Evolutionary conservation across 73 alveolate genomes (phyloP), one percentile per base, ranked within the genome.

Genomic region (Stentor coeruleus): DNA sequence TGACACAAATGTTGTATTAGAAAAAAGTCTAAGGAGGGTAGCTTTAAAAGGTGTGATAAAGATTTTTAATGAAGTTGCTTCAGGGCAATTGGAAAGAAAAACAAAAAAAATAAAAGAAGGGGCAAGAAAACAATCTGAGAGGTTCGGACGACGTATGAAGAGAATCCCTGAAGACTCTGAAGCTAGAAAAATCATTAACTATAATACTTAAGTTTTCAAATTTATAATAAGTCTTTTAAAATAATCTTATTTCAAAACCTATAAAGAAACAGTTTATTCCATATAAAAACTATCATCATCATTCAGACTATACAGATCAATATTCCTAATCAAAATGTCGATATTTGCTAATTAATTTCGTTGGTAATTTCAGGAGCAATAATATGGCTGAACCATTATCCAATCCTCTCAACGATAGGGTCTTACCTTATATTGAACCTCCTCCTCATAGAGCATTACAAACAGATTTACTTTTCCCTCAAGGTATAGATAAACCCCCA

Each of bases 111-210:
- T 28, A 66, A 66, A 66, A 66, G 79, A 66, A 31, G 37, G 0
- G 11, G n/a, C 79, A 1, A 20, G 79, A 33, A 66, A 66, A 2
- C 79, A 26, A 26, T 66, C 79, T 26, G 79, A 66, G 79, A 66
- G 79, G 37, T 66, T 66, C 33, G 33, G 33, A 66, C n/a, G 79
- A 66, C n/a, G 79, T 14, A 66, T 66, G 11, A 66, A 66, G 33
- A 31, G 79, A 1, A 28, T 66, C 49, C 14, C 79, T 20, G 79
- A 66, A 66, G 33, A 20, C 33, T 20, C n/a, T 20, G 40, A 66
- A 11, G 33, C 79, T 20, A 66, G 79, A 31, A 66, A 66, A 31
- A 66, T 66, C 15, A 66, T 66, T 66, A 33, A 66, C 11, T 66
- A 66, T n/a, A n/a, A n/a, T n/a, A n/a, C n/a, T n/a, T n/a, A n/a